Conservation (phyloP, 1,284 basidiomycete species). For the Paramarasmius palmivorus region DNA sequence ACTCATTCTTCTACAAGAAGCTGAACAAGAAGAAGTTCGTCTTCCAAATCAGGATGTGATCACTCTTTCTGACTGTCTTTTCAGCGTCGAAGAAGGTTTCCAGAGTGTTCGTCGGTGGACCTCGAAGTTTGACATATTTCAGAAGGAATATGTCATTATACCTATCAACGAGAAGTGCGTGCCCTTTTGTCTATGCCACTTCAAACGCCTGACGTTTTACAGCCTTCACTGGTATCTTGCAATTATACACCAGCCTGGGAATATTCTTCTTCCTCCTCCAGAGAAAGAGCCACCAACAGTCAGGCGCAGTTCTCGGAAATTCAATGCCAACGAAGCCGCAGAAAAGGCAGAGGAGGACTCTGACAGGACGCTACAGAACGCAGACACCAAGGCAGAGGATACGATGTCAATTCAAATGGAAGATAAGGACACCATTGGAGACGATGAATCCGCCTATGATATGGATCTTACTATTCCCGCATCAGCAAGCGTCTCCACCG, state of each 20-base stretch:
- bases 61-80: neutral
- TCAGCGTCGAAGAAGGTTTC: conserved; percentile 70
- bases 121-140: conserved; percentile 81
- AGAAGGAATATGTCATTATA: conserved; percentile 90
- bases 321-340: conserved; percentile 1
- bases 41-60: conserved; percentile 1
- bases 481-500: neutral
- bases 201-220: conserved; percentile 1
- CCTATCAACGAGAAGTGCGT: conserved; percentile 93
- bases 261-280: conserved; percentile 48
- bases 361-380: neutral
- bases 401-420: neutral
- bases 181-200: neutral
- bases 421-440: neutral
- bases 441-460: neutral
- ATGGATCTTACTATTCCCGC: neutral
- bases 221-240: conserved; percentile 98
- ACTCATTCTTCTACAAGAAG: conserved; percentile 97
- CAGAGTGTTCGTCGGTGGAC: conserved; percentile 94
- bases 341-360: neutral
- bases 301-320: conserved; percentile 11
- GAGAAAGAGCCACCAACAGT: conserved; percentile 8
- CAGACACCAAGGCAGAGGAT: neutral
- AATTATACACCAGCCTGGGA: conserved; percentile 84
- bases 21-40: conserved; percentile 74